phyloP scores from a whole-genome alignment of 257 asterid genomes.

The Verbascum thapsus region DNA sequence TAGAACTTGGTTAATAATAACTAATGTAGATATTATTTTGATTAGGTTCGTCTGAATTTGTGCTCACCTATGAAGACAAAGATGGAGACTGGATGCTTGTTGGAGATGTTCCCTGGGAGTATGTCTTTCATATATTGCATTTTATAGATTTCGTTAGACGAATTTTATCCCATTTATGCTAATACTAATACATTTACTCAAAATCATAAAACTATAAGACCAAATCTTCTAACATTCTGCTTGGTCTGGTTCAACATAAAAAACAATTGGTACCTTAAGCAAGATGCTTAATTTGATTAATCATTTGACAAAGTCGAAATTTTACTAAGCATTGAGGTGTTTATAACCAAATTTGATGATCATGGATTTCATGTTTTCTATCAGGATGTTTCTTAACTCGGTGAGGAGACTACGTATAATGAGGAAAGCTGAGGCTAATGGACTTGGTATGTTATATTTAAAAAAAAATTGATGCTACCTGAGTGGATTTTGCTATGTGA shows the following conservation, averaged over 20 bases:
- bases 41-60: slow-evolving; percentile 66
- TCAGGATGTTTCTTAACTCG: slow-evolving; percentile 65
- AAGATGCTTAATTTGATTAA: neutral
- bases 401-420: slow-evolving; percentile 64
- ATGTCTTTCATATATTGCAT: slow-evolving; percentile 35
- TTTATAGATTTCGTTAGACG: neutral
- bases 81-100: slow-evolving; percentile 97
- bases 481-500: too few species aligned
- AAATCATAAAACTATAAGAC: too few species aligned
- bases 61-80: slow-evolving; percentile 87
- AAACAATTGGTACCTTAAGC: neutral
- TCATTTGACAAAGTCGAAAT: neutral
- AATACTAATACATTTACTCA: too few species aligned
- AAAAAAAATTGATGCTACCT: too few species aligned
- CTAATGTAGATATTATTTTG: slow-evolving; percentile 1
- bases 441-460: slow-evolving; percentile 47
- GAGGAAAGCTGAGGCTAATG: slow-evolving; percentile 65
- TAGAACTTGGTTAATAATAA: neutral
- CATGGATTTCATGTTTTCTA: slow-evolving; percentile 14
- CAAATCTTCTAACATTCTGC: too few species aligned
- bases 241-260: neutral
- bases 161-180: too few species aligned
- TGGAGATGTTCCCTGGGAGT: slow-evolving; percentile 97
- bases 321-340: neutral
- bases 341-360: neutral